A percentile compares a stretch with the other conserved stretches of the same genome.
These are phyloP conservation scores for Cystobasidiaceae sp. DNA, from an alignment of 1,284 basidiomycete genomes.

Conservation along the genomic window DNA sequence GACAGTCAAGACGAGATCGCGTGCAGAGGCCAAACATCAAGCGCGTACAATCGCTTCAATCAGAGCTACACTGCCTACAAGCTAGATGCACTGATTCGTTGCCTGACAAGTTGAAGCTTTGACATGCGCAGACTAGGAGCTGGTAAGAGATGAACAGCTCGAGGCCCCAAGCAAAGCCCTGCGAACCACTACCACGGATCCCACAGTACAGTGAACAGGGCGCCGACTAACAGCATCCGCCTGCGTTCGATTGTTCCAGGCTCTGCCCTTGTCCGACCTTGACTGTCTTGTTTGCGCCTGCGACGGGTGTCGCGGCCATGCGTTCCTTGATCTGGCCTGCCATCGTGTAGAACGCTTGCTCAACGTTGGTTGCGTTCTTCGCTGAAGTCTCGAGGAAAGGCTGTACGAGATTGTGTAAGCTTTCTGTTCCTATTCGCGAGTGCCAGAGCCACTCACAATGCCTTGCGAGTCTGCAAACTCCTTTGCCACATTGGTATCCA, in stretches of 20 bases:
- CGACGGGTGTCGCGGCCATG: slow-evolving; percentile 26
- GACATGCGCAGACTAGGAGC: too few relatives aligned
- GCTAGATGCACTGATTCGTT: too few relatives aligned
- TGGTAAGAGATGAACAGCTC: too few relatives aligned
- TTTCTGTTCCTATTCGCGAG: neutral
- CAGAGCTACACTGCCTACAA: too few relatives aligned
- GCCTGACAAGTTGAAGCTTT: too few relatives aligned
- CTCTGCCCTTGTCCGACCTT: slow-evolving; percentile 39
- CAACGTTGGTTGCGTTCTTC: slow-evolving; percentile 51
- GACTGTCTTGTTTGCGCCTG: slow-evolving; percentile 43
- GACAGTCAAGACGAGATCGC: too few relatives aligned
- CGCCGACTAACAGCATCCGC: slow-evolving; percentile 27
- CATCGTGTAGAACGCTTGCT: slow-evolving; percentile 52
- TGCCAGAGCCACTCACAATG: slow-evolving; percentile 32
- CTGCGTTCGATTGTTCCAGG: slow-evolving; percentile 16
- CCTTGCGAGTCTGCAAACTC: slow-evolving; percentile 49
- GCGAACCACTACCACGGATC: too few relatives aligned
- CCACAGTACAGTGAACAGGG: neutral
- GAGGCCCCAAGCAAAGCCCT: too few relatives aligned
- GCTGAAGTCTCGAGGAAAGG: slow-evolving; percentile 51
- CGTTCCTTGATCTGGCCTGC: slow-evolving; percentile 83
- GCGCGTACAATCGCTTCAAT: too few relatives aligned
- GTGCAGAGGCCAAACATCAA: too few relatives aligned
- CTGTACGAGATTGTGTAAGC: slow-evolving; percentile 34
- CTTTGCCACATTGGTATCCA: slow-evolving; percentile 96